Percentiles rank a stretch among this genome's conserved stretches.
phyloP scores from a whole-genome alignment of 305 asterid genomes.

The Solanum hybrid region DNA sequence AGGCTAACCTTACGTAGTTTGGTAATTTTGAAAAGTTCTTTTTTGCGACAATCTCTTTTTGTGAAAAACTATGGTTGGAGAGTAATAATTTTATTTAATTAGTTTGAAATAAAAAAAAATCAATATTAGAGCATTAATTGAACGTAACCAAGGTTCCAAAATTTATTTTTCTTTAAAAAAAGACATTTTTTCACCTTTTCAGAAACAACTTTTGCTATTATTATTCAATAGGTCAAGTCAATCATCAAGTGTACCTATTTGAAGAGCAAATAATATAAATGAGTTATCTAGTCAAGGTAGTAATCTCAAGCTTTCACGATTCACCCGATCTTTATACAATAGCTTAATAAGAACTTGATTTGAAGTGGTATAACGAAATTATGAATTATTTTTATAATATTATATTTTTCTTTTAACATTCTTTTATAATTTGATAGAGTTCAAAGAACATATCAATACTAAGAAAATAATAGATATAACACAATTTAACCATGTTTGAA shows the following conservation, averaged over 20 bases:
- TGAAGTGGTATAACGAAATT: background rate
- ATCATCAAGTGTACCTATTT: background rate
- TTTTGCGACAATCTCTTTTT: background rate
- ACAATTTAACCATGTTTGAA: background rate
- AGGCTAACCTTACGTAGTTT: background rate
- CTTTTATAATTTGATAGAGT: no score
- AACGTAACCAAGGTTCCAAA: background rate
- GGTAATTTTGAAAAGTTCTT: background rate
- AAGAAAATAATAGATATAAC: background rate
- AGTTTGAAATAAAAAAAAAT: background rate
- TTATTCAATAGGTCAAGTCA: background rate
- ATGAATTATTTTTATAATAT: no score
- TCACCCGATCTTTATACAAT: background rate
- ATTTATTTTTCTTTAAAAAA: no score
- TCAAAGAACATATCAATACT: no score
- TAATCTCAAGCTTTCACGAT: no score
- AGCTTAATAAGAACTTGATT: background rate
- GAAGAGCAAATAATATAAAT: background rate
- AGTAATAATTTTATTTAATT: no score
- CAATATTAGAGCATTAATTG: background rate
- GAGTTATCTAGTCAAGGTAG: background rate
- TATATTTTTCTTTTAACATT: no score
- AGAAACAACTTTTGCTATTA: background rate
- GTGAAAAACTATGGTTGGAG: background rate
- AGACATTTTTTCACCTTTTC: no score